Evolutionary conservation across 2,329 filamentous ascomycete species (phyloP).

Genomic region (Aspergillus niger): DNA sequence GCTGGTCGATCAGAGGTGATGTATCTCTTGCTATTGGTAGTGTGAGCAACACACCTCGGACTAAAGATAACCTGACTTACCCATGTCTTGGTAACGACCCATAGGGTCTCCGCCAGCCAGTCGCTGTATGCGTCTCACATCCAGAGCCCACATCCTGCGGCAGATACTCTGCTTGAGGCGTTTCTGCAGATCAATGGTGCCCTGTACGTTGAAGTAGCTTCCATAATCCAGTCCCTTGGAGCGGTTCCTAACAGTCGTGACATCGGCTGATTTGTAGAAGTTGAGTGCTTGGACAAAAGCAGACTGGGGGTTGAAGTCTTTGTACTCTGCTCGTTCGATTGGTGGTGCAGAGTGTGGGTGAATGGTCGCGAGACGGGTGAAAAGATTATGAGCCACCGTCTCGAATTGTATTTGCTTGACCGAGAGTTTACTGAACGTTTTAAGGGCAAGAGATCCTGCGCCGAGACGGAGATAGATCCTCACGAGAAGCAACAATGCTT

Average conservation of each 20-base stretch:
- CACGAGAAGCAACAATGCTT: conserved; percentile 47
- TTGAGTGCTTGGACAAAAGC: conserved; percentile 44
- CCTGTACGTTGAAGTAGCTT: conserved; percentile 48
- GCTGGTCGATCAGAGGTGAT: conserved; percentile 36
- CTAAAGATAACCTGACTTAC: conserved; percentile 28
- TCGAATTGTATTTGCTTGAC: conserved; percentile 54
- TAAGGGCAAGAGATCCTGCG: conserved; percentile 49
- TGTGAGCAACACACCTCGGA: not conserved
- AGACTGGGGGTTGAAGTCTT: conserved; percentile 46
- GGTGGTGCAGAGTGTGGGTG: conserved; percentile 48
- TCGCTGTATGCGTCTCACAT: conserved; percentile 44
- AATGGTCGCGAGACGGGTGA: conserved; percentile 50
- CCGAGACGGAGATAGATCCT: conserved; percentile 48
- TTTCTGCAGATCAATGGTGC: conserved; percentile 44
- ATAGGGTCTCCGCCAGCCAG: conserved; percentile 41
- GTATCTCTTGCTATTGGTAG: conserved; percentile 32
- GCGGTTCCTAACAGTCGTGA: conserved; percentile 39
- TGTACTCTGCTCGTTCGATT: conserved; percentile 41
- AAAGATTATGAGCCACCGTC: conserved; percentile 50
- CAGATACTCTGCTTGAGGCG: conserved; percentile 43
- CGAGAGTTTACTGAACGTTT: conserved; percentile 47
- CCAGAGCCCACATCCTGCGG: conserved; percentile 46
- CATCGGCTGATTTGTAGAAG: conserved; percentile 45
- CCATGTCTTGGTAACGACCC: conserved; percentile 39
- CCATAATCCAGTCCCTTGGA: conserved; percentile 44